Conservation (phyloP, 208 protist species). For the Leishmania amazonensis region DNA sequence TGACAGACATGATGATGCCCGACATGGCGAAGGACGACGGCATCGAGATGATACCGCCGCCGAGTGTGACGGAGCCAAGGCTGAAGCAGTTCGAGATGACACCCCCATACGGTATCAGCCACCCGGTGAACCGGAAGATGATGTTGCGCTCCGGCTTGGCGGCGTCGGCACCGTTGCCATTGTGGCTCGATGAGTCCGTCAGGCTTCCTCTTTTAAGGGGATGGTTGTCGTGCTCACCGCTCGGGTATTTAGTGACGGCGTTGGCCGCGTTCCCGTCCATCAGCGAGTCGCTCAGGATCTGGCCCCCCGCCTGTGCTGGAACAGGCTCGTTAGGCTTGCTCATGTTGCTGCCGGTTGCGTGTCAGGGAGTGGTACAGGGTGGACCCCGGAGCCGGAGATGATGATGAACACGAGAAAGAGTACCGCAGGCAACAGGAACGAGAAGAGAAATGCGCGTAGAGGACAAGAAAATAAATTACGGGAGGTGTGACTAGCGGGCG, state of each 20-base stretch:
- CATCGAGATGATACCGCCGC: slow-evolving; percentile 63
- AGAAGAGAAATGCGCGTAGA: not conserved
- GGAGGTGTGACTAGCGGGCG: no score
- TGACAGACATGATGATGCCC: slow-evolving; percentile 58
- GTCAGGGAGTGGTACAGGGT: not conserved
- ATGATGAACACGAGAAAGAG: no score
- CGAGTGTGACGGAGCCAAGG: slow-evolving; percentile 64
- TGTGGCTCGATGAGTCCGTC: not conserved
- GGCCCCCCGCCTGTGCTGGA: not conserved
- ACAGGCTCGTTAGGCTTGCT: not conserved
- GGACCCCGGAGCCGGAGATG: not conserved
- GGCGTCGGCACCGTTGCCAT: not conserved
- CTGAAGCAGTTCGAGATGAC: slow-evolving; percentile 61
- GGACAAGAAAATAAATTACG: not conserved
- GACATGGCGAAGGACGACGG: slow-evolving; percentile 50
- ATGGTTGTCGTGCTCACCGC: not conserved
- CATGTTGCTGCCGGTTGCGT: not conserved
- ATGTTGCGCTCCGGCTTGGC: not conserved
- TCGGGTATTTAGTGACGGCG: not conserved
- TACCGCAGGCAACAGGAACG: not conserved
- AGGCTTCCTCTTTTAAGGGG: not conserved
- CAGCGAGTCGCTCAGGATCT: not conserved
- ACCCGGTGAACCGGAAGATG: slow-evolving; percentile 11
- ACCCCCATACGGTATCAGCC: slow-evolving; percentile 49
- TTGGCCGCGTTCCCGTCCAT: not conserved